Base-by-base conservation (phyloP, 139 green algal genomes). In the Coelastrella sp. region DNA sequence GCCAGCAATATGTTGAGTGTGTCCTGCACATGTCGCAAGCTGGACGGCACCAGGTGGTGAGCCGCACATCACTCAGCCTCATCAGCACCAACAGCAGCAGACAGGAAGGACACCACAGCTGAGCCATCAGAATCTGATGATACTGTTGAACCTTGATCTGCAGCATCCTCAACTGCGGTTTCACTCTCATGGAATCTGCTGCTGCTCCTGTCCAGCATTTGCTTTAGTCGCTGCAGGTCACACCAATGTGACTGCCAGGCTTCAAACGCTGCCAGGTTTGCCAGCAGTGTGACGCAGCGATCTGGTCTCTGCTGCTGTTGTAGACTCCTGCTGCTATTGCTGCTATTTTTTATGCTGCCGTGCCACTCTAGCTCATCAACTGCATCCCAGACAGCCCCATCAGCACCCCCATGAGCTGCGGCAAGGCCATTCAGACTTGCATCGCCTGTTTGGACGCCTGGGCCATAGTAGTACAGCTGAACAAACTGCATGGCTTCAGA, bases 221-320 rank as follows among this genome's bases (percentile, higher is more conserved):
- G 24, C 6, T 75, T 49, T 24, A 85, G 19, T 12, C 80, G 85
- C 60, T 75, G 85, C 27, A 8, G 4, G 63, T 91, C 85, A 4
- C 80, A 72, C 35, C 63, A 93, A 22, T 79, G 72, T 10, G 81
- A 17, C 80, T 94, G 87, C 90, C 90, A 92, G 25, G 91, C 89
- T 7, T 88, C 74, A 83, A 65, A 93, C 14, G 90, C 90, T 0
- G 81, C 68, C 58, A 94, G 75, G 49, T 93, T 93, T 19, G 90
- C 87, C 56, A 93, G 61, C 65, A 92, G 84, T 75, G 84, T 75
- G 7, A 82, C 24, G 4, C 49, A 24, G 20, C 70, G 25, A 61
- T 82, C 68, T 0, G 12, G 19, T 27, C 27, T 35, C 65, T 79
- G 80, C 80, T 88, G 83, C 83, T 56, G n/a, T 65, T 63, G 4